Conservation (phyloP, 257 asterid species). For the Salvia hispanica region DNA sequence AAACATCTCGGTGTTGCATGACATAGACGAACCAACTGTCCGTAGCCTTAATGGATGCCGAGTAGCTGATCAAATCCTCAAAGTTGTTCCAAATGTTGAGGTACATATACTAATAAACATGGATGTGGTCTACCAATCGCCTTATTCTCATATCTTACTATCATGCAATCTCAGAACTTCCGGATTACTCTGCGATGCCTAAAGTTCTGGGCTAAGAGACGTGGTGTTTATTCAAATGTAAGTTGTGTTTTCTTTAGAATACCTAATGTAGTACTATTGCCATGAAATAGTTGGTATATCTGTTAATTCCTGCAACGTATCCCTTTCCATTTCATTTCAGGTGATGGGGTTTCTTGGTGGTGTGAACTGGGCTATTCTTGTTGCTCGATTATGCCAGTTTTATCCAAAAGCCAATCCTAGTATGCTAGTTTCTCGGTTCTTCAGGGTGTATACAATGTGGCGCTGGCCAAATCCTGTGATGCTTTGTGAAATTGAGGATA, state of each 20-base stretch:
- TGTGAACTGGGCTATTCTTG: conserved; percentile 96
- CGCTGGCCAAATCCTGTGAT: conserved; percentile 98
- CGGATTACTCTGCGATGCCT: conserved; percentile 76
- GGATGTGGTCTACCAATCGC: not conserved
- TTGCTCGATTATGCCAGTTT: conserved; percentile 89
- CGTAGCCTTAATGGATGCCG: conserved; percentile 97
- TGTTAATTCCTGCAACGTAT: not conserved
- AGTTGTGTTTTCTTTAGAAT: conserved; percentile 30
- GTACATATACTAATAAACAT: conserved; percentile 38
- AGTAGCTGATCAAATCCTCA: conserved; percentile 92
- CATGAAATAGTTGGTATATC: conserved; percentile 3
- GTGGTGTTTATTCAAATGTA: conserved; percentile 95
- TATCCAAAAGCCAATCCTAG: conserved; percentile 94
- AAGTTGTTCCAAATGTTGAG: conserved; percentile 86
- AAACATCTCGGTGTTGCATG: conserved; percentile 59
- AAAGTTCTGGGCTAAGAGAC: conserved; percentile 92
- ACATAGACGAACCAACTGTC: conserved; percentile 86
- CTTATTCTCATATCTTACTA: conserved; percentile 2
- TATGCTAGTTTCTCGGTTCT: conserved; percentile 92
- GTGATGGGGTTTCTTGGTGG: conserved; percentile 99
- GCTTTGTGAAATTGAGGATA: conserved; percentile 88
- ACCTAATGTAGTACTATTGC: not conserved
- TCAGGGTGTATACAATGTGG: conserved; percentile 87
- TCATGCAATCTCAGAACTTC: conserved; percentile 53
- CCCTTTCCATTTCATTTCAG: conserved; percentile 39